Evolutionary conservation across 1,284 basidiomycete genomes (phyloP).

Genomic region (Lignosus rhinocerotis): DNA sequence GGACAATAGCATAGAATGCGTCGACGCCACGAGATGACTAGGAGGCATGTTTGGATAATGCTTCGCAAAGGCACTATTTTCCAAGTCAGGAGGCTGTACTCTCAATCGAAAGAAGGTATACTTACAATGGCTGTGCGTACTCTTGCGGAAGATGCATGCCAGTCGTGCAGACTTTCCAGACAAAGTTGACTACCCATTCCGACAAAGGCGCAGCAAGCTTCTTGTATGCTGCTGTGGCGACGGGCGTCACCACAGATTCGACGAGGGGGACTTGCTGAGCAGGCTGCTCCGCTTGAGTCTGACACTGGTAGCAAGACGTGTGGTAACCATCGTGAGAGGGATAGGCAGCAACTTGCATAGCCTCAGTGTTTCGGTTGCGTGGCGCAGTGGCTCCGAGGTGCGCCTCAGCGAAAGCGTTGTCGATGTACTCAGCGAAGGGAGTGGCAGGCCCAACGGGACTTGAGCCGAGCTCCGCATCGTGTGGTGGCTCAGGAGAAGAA

Average conservation of each 20-base stretch:
- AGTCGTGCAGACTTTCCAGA: conserved; percentile 78
- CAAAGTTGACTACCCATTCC: conserved; percentile 74
- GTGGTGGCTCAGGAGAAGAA: conserved; percentile 55
- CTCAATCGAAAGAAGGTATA: conserved; percentile 1
- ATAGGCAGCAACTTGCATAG: conserved; percentile 24
- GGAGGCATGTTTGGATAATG: conserved; percentile 51
- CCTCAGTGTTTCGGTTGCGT: conserved; percentile 9
- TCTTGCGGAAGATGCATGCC: conserved; percentile 55
- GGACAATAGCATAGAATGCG: conserved; percentile 73
- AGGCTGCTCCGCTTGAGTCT: conserved; percentile 24
- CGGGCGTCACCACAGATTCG: conserved; percentile 48
- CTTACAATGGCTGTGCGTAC: conserved; percentile 34
- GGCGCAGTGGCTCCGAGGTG: conserved; percentile 17
- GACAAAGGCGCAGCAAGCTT: conserved; percentile 73
- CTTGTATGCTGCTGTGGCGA: conserved; percentile 61
- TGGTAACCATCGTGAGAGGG: conserved; percentile 29
- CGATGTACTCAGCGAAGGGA: conserved; percentile 73
- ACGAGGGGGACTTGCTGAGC: conserved; percentile 30
- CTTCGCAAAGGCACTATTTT: conserved; percentile 35
- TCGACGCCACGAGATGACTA: conserved; percentile 55
- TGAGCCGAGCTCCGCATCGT: conserved; percentile 52
- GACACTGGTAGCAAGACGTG: conserved; percentile 31
- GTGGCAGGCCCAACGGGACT: conserved; percentile 74
- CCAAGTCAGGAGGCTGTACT: conserved; percentile 11
- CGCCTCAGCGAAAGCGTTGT: conserved; percentile 60